These are phyloP conservation scores for Pyrenula massariospora DNA, from an alignment of 495 filamentous ascomycete species.

Conservation along the genomic window DNA sequence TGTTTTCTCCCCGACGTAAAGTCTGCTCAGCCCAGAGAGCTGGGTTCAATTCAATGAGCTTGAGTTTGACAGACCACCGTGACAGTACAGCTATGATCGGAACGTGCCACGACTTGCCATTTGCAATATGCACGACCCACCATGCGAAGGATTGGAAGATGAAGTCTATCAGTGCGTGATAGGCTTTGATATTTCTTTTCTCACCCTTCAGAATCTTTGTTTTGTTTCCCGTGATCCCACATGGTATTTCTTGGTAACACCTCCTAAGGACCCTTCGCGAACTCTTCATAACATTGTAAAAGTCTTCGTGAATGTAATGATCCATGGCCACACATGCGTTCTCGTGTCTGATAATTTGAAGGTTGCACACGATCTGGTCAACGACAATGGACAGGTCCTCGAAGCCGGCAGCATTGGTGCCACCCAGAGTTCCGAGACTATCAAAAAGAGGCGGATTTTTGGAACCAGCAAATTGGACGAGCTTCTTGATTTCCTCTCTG, in stretches of 20 bases:
- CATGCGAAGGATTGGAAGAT: conserved; percentile 4
- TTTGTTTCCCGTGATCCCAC: background rate
- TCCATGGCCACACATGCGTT: background rate
- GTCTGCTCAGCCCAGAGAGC: background rate
- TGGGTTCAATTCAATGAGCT: conserved; percentile 3
- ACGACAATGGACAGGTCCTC: background rate
- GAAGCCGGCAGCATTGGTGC: background rate
- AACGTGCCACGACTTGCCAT: conserved; percentile 4
- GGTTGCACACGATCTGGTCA: background rate
- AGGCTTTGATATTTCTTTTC: conserved; percentile 1
- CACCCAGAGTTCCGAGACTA: background rate
- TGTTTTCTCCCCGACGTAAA: background rate
- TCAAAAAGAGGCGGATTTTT: background rate
- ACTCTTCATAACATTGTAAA: background rate
- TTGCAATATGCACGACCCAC: conserved; percentile 2
- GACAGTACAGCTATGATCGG: conserved; percentile 2
- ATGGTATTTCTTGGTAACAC: background rate
- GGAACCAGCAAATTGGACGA: background rate
- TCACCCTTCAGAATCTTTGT: background rate
- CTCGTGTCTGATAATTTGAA: background rate
- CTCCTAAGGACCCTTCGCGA: background rate
- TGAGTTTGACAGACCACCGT: conserved; percentile 6
- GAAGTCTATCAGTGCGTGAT: conserved; percentile 9
- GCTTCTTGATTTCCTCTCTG: background rate
- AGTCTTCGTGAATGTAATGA: background rate